Evolutionary conservation across 108 stramenopile genomes (phyloP), one percentile per base, ranked within the genome.

Genomic region (Phaeodactylum tricornutum): DNA sequence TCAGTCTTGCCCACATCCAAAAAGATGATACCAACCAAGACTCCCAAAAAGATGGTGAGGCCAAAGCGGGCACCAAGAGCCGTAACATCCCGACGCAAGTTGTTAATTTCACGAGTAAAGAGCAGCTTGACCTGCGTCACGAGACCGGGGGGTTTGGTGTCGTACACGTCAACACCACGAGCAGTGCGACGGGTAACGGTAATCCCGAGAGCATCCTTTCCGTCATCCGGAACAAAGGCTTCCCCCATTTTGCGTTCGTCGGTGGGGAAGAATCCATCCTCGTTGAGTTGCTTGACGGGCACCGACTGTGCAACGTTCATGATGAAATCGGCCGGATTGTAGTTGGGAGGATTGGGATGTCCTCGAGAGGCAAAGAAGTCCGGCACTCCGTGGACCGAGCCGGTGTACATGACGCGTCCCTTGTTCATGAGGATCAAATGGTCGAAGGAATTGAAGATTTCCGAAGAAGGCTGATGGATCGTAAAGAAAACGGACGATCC

Each of bases 391-490:
- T 39, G 39, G 0, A 79, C 79, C 2, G 60, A 28, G 25, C 86
- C 86, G 49, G 73, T 59, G 39, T 75, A 78, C 81, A 83, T 83
- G 15, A 83, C 77, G 41, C 67, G 59, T 1, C 81, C 81, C 36
- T 74, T 76, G 51, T 83, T 83, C 54, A 83, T 50, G 9, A 83
- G 56, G 33, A 88, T 76, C n/a, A 88, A 43, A 24, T 63, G 66
- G 59, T 91, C 81, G 55, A 91, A 88, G 2, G 77, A 64, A 26
- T 72, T 66, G 34, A 91, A 88, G 1, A 94, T 79, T 45, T 88
- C 84, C 0, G 81, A 78, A 4, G 79, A 66, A 8, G 93, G 93
- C 59, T 94, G 93, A 53, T 94, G 93, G 44, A 94, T 91, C 20
- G 93, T 94, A 48, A 84, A 87, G 3, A 90, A 58, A n/a, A 91